These are phyloP conservation scores for Candida methanosorbosa DNA, from an alignment of 805 yeast species.

Conservation along the genomic window DNA sequence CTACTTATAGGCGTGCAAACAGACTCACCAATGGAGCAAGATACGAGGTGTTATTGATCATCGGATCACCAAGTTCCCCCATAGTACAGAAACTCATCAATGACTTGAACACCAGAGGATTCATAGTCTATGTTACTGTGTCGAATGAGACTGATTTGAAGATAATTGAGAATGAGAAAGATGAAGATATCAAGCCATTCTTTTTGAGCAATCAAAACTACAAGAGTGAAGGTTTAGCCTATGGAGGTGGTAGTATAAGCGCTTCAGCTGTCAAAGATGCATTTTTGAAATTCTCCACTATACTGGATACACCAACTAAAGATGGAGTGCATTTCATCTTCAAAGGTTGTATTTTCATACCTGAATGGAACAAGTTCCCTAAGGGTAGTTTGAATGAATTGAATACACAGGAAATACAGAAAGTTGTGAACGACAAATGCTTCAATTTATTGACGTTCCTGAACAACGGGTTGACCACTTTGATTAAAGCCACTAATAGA, in stretches of 20 bases:
- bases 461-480: constrained; percentile 19
- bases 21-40: constrained; percentile 64
- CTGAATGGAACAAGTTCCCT: constrained; percentile 38
- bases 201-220: constrained; percentile 35
- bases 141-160: constrained; percentile 48
- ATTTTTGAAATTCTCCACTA: constrained; percentile 36
- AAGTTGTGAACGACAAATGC: constrained; percentile 18
- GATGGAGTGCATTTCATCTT: constrained; percentile 32
- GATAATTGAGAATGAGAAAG: constrained; percentile 48
- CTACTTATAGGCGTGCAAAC: constrained; percentile 41
- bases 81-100: constrained; percentile 58
- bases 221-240: constrained; percentile 4
- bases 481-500: constrained; percentile 20
- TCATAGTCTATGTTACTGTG: constrained; percentile 72
- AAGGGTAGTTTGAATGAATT: constrained; percentile 21
- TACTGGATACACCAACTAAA: constrained; percentile 39
- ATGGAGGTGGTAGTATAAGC: no score
- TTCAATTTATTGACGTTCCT: constrained; percentile 16
- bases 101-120: constrained; percentile 73
- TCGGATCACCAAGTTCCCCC: constrained; percentile 75
- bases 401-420: constrained; percentile 17
- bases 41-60: constrained; percentile 61
- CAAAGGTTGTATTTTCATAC: constrained; percentile 33
- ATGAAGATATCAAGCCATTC: constrained; percentile 62
- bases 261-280: constrained; percentile 40